Percentiles rank a stretch among this genome's conserved stretches.
These are phyloP conservation scores for Rhododendron ferrugineum DNA, from an alignment of 148 eudicot species.

Conservation along the genomic window DNA sequence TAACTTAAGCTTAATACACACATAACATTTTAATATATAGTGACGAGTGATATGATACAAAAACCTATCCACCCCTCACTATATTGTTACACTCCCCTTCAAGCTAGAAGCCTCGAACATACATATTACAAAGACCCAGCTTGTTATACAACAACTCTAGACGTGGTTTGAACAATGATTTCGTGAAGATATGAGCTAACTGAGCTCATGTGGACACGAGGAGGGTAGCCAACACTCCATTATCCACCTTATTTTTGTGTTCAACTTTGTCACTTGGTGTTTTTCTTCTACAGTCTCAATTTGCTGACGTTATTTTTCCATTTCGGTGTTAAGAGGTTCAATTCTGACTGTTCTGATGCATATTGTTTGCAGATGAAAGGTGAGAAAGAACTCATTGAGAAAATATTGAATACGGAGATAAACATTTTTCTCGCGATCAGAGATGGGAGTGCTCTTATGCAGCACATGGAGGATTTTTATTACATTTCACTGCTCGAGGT, in stretches of 20 bases:
- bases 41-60: not conserved
- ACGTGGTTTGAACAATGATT: not conserved
- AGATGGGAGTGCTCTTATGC: slow-evolving; percentile 97
- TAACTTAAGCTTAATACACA: not conserved
- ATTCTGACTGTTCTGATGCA: not conserved
- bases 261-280: not conserved
- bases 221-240: not conserved
- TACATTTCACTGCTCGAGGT: slow-evolving; percentile 88
- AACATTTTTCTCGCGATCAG: slow-evolving; percentile 83
- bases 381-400: slow-evolving; percentile 84
- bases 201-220: not conserved
- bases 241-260: not conserved
- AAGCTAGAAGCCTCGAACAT: too few relatives aligned
- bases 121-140: not conserved
- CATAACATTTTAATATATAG: not conserved
- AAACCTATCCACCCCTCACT: not conserved
- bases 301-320: not conserved
- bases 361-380: slow-evolving; percentile 75
- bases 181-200: not conserved
- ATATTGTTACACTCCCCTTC: not conserved
- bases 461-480: slow-evolving; percentile 98
- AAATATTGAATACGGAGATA: slow-evolving; percentile 86
- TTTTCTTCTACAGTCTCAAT: not conserved
- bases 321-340: not conserved
- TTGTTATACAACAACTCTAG: not conserved